Evolutionary conservation across 1,139 yeast genomes (phyloP).

Genomic region (Saccharomycopsis hybrid): DNA sequence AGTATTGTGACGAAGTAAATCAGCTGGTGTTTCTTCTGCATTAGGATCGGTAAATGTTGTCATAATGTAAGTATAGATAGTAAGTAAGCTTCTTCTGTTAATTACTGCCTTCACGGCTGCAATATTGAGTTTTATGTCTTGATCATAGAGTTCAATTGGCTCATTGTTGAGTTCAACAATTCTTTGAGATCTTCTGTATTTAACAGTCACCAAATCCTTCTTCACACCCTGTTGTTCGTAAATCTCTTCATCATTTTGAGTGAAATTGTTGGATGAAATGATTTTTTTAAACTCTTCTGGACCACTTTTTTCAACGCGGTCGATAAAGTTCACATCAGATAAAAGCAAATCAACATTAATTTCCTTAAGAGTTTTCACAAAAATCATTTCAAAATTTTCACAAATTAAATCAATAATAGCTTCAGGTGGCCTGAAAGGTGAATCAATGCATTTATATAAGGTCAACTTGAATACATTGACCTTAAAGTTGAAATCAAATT

Average conservation of each 20-base stretch:
- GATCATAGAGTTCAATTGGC: slow-evolving; percentile 68
- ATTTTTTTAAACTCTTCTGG: slow-evolving; percentile 61
- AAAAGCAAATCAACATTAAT: slow-evolving; percentile 64
- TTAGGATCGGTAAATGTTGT: slow-evolving; percentile 84
- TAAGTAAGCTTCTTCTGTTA: slow-evolving; percentile 71
- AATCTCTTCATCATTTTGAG: slow-evolving; percentile 28
- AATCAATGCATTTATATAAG: slow-evolving; percentile 61
- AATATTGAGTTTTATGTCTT: slow-evolving; percentile 63
- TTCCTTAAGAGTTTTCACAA: slow-evolving; percentile 51
- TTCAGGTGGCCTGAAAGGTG: slow-evolving; percentile 54
- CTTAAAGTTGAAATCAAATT: slow-evolving; percentile 34
- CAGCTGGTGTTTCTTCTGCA: slow-evolving; percentile 63
- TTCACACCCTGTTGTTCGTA: slow-evolving; percentile 25
- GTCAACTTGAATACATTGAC: slow-evolving; percentile 60
- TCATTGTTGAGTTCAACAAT: slow-evolving; percentile 51
- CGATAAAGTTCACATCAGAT: slow-evolving; percentile 63
- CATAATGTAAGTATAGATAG: slow-evolving; percentile 71
- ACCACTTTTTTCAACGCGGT: slow-evolving; percentile 61
- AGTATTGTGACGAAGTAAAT: slow-evolving; percentile 58
- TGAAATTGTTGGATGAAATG: slow-evolving; percentile 57
- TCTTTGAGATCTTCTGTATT: slow-evolving; percentile 54
- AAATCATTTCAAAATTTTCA: slow-evolving; percentile 53
- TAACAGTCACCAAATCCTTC: slow-evolving; percentile 54
- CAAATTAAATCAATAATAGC: slow-evolving; percentile 70
- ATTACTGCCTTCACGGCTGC: slow-evolving; percentile 76